phyloP scores from a whole-genome alignment of 2,329 filamentous ascomycete genomes.

The Microcera coccophila region DNA sequence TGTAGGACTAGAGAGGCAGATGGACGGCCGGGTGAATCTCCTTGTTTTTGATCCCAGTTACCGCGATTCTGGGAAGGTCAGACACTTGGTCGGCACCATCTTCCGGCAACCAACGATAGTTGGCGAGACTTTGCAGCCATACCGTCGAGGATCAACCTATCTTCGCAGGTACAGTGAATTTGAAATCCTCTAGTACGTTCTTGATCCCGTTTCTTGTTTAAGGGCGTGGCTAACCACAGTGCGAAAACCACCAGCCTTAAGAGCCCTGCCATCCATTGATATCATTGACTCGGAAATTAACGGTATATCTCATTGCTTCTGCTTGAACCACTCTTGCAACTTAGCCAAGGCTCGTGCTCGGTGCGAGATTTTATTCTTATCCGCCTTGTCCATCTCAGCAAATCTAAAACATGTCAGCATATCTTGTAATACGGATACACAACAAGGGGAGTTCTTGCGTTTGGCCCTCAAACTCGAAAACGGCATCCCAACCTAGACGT shows the following conservation, averaged over 20 bases:
- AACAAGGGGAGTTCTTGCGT: conserved; percentile 50
- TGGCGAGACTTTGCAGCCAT: conserved; percentile 58
- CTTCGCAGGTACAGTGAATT: conserved; percentile 70
- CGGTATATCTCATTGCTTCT: conserved; percentile 22
- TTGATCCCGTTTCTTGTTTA: neutral
- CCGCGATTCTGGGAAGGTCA: conserved; percentile 62
- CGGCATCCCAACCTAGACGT: conserved; percentile 80
- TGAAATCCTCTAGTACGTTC: conserved; percentile 68
- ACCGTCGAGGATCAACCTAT: conserved; percentile 66
- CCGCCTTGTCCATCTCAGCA: conserved; percentile 86
- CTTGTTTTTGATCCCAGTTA: conserved; percentile 88
- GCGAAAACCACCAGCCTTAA: conserved; percentile 14
- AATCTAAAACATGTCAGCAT: conserved; percentile 47
- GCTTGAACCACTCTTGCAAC: conserved; percentile 74
- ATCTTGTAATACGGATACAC: neutral
- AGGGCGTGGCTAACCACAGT: neutral
- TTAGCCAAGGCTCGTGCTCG: conserved; percentile 83
- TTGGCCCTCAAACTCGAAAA: conserved; percentile 89
- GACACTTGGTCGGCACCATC: conserved; percentile 50
- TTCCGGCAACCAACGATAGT: conserved; percentile 39
- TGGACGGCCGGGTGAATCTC: conserved; percentile 62
- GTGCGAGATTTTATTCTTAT: conserved; percentile 93
- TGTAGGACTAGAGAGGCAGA: conserved; percentile 71
- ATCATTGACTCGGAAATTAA: neutral
- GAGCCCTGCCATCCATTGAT: neutral